phyloP scores from a whole-genome alignment of 192 early-diverging fungal species.

The Coemansia sp. region DNA sequence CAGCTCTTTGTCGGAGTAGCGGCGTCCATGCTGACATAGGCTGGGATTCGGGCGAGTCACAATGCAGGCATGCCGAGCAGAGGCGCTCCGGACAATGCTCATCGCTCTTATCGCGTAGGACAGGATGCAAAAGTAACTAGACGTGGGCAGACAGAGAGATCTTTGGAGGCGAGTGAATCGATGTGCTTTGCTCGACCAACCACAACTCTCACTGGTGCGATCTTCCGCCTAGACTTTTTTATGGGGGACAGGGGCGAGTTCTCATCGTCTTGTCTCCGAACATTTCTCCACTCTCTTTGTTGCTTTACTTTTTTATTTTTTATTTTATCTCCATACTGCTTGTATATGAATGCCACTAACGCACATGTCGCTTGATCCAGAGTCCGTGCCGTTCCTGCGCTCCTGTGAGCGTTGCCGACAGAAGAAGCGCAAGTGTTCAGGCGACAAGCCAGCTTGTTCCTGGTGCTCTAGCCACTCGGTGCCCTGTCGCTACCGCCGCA shows the following conservation, averaged over 20 bases:
- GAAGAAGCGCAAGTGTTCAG: slow-evolving; percentile 55
- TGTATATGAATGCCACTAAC: neutral
- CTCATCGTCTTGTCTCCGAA: neutral
- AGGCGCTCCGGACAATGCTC: neutral
- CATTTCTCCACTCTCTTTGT: neutral
- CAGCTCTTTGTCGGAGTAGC: slow-evolving; percentile 10
- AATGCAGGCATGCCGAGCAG: slow-evolving; percentile 3
- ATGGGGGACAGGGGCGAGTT: no score
- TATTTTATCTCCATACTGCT: neutral
- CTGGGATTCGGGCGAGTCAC: neutral
- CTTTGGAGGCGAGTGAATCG: neutral
- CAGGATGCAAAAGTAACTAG: neutral
- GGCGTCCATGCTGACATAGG: neutral
- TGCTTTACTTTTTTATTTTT: slow-evolving; percentile 3
- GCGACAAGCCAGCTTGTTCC: slow-evolving; percentile 49
- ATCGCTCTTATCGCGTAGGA: neutral
- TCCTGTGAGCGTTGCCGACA: slow-evolving; percentile 56
- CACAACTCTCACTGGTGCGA: neutral
- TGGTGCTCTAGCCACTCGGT: slow-evolving; percentile 47
- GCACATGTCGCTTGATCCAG: slow-evolving; percentile 44
- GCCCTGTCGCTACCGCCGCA: slow-evolving; percentile 50
- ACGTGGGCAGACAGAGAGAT: no score
- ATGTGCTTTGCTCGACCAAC: no score
- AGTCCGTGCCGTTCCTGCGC: slow-evolving; percentile 47
- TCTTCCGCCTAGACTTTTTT: neutral